A percentile compares a stretch with the other conserved stretches of the same genome.
Conservation (phyloP, 1,284 basidiomycete genomes). For the Moniliophthora roreri region DNA sequence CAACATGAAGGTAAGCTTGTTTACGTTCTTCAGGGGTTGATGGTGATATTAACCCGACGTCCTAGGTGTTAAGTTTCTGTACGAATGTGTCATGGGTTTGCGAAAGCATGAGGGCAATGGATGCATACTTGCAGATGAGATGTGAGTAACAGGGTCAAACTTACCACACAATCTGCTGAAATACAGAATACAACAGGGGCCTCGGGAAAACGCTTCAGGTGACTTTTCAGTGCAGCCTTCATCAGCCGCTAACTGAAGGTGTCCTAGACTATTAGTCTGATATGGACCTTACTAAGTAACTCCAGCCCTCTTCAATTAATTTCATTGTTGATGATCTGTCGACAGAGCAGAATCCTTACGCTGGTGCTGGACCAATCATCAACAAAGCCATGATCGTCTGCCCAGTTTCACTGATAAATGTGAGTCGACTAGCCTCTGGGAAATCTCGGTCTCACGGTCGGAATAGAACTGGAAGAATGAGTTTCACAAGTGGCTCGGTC, state of each 20-base stretch:
- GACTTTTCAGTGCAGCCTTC: constrained; percentile 9
- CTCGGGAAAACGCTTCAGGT: constrained; percentile 92
- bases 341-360: constrained; percentile 84
- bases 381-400: constrained; percentile 91
- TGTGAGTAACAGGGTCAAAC: no score
- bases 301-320: constrained; percentile 19
- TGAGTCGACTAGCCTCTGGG: constrained; percentile 30
- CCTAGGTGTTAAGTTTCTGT: constrained; percentile 86
- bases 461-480: constrained; percentile 92
- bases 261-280: constrained; percentile 76
- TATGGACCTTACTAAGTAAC: constrained; percentile 87
- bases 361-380: constrained; percentile 54
- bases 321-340: not conserved
- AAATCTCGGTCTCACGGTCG: constrained; percentile 2
- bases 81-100: constrained; percentile 95
- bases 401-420: constrained; percentile 88
- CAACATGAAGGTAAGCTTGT: constrained; percentile 78
- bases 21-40: not conserved
- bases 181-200: constrained; percentile 58
- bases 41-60: not conserved
- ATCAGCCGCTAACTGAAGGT: not conserved
- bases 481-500: constrained; percentile 93
- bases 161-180: no score
- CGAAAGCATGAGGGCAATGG: constrained; percentile 87
- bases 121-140: constrained; percentile 97